Conservation (phyloP, 2,329 filamentous ascomycete species). For the Drechslerella stenobrocha region DNA sequence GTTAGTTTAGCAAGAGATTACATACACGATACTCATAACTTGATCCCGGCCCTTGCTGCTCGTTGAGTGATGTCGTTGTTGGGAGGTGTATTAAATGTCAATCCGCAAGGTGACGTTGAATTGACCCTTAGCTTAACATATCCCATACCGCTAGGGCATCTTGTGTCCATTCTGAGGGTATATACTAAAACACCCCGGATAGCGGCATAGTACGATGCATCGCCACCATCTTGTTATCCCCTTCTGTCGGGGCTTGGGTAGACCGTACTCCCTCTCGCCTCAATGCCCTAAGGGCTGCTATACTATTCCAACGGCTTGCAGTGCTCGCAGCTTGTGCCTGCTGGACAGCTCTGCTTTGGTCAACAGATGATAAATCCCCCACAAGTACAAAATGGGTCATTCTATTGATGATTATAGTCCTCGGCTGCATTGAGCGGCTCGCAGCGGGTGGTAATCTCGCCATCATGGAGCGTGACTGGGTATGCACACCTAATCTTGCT, state of each 20-base stretch:
- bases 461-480: constrained; percentile 60
- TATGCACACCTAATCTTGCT: constrained; percentile 45
- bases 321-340: constrained; percentile 57
- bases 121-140: neutral
- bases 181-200: too few species aligned
- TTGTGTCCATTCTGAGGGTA: too few species aligned
- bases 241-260: constrained; percentile 58
- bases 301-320: constrained; percentile 57
- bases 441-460: constrained; percentile 58
- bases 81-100: too few species aligned
- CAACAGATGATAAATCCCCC: neutral
- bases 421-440: constrained; percentile 58
- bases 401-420: constrained; percentile 55
- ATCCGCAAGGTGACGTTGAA: too few species aligned
- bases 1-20: constrained; percentile 32
- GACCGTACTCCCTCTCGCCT: constrained; percentile 57
- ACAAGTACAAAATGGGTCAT: constrained; percentile 40
- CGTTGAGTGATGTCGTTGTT: too few species aligned
- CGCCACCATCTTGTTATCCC: constrained; percentile 57
- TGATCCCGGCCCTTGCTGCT: too few species aligned
- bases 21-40: too few species aligned
- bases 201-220: constrained; percentile 55
- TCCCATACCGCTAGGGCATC: neutral
- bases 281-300: constrained; percentile 57
- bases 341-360: constrained; percentile 56